Base-by-base conservation (phyloP, 169 alveolate species). In the Eimeria praecox region DNA sequence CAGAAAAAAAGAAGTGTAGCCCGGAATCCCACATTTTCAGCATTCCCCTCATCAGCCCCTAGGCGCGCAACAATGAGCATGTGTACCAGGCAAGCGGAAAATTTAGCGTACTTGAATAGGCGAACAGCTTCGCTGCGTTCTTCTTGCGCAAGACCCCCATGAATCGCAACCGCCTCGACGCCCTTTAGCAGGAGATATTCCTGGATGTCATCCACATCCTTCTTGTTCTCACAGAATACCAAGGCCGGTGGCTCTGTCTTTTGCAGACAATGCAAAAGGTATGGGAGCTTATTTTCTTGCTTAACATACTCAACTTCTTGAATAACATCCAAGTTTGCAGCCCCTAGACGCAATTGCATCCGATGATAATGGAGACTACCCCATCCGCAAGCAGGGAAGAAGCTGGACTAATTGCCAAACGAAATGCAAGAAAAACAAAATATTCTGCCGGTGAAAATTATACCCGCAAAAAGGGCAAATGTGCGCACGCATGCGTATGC, bases 191-290 rank as follows among this genome's bases (percentile, higher is more conserved):
- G 95, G 73, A 98, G 96, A 91, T 98, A 99, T 97, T 99, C 99
- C 88, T 98, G 98, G 94, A 99, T 98, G 73, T 98, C 99, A 92
- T 99, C 99, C 54, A 98, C 99, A 92, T 98, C 99, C 90, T 97
- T 98, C 95, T 98, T 98, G 97, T 98, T 99, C 94, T 98, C 99
- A 92, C 99, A 98, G 96, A 99, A 99, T 2, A 99, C 97, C 94
- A 99, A 92, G 42, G 99, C 99, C 24, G 99, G 99, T 0, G 99
- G 99, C 35, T 99, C 98, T 30, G 99, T 98, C 97, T 99, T 99
- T 97, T 98, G 98, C 89, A 99, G 95, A 86, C 99, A 97, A 90
- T 98, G 97, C 87, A 99, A 92, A 30, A 99, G 96, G 90, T 97
- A 96, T 24, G 98, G 97, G 49, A 98, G 97, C 97, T 98, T 99